Evolutionary conservation across 805 yeast genomes (phyloP).

Genomic region (Pichia manshurica): DNA sequence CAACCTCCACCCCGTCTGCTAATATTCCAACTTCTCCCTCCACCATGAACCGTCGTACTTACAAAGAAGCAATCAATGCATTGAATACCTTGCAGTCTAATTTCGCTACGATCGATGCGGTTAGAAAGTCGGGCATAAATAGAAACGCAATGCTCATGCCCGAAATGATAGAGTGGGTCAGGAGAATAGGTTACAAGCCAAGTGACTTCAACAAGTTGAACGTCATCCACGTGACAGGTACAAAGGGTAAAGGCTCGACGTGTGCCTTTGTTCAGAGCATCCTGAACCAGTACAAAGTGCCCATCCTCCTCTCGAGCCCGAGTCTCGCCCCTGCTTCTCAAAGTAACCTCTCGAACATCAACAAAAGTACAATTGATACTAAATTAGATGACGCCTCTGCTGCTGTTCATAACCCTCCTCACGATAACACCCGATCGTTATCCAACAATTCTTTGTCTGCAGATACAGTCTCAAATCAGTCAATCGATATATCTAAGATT

Average conservation of each 20-base stretch:
- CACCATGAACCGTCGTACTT: slow-evolving; percentile 28
- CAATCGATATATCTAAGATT: slow-evolving; percentile 25
- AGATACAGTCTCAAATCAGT: slow-evolving; percentile 1
- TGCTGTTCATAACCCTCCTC: background rate
- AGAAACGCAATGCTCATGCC: slow-evolving; percentile 66
- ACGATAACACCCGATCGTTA: slow-evolving; percentile 6
- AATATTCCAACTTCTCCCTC: background rate
- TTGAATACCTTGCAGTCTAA: slow-evolving; percentile 87
- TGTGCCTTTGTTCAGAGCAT: slow-evolving; percentile 91
- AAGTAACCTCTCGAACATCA: background rate
- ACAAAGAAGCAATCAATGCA: slow-evolving; percentile 72
- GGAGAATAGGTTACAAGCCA: slow-evolving; percentile 62
- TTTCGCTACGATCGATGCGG: slow-evolving; percentile 82
- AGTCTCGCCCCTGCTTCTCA: background rate
- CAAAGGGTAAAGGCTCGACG: slow-evolving; percentile 97
- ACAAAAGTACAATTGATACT: background rate
- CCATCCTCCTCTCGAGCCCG: slow-evolving; percentile 8
- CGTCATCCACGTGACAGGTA: slow-evolving; percentile 90
- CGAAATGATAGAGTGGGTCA: slow-evolving; percentile 80
- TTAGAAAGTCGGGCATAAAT: slow-evolving; percentile 56
- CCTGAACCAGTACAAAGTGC: slow-evolving; percentile 51
- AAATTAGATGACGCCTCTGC: no score
- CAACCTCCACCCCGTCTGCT: background rate
- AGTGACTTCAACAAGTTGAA: slow-evolving; percentile 68
- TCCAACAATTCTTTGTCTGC: slow-evolving; percentile 1